Evolutionary conservation across 805 yeast genomes (phyloP).

Genomic region (Wickerhamomyces chambardii): DNA sequence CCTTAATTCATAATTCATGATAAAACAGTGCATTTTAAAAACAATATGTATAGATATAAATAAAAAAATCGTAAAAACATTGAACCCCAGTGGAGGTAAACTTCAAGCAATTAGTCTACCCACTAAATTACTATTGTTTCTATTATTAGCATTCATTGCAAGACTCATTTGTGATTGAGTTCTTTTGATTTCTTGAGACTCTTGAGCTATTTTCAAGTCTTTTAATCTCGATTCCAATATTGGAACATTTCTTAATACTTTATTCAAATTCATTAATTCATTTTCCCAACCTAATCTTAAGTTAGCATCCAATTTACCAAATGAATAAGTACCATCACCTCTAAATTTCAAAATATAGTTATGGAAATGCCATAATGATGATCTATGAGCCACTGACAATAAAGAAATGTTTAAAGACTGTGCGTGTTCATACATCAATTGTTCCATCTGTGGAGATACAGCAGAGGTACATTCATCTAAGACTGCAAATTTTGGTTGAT

Average conservation of each 20-base stretch:
- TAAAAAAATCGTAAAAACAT: too few relatives aligned
- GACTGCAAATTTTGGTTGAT: slow-evolving; percentile 88
- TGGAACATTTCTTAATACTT: slow-evolving; percentile 62
- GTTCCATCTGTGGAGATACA: slow-evolving; percentile 85
- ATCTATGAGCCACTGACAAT: slow-evolving; percentile 85
- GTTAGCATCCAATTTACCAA: slow-evolving; percentile 59
- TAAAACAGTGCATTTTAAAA: too few relatives aligned
- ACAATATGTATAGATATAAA: too few relatives aligned
- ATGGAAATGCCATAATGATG: slow-evolving; percentile 91
- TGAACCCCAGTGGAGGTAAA: too few relatives aligned
- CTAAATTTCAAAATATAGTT: slow-evolving; percentile 74
- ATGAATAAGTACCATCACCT: slow-evolving; percentile 67
- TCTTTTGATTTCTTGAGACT: slow-evolving; percentile 21
- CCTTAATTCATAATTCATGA: too few relatives aligned
- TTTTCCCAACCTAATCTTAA: slow-evolving; percentile 69
- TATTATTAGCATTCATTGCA: too few relatives aligned
- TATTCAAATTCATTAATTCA: slow-evolving; percentile 65
- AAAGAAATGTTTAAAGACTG: slow-evolving; percentile 72
- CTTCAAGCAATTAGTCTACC: too few relatives aligned
- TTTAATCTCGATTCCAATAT: slow-evolving; percentile 55
- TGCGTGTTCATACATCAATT: slow-evolving; percentile 79
- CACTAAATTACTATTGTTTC: too few relatives aligned
- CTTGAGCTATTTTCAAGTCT: slow-evolving; percentile 47
- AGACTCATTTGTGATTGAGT: slow-evolving; percentile 17
- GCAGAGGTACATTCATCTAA: slow-evolving; percentile 95